Conservation (phyloP, 2,329 filamentous ascomycete genomes). For the Reticulascus tulasneorum region DNA sequence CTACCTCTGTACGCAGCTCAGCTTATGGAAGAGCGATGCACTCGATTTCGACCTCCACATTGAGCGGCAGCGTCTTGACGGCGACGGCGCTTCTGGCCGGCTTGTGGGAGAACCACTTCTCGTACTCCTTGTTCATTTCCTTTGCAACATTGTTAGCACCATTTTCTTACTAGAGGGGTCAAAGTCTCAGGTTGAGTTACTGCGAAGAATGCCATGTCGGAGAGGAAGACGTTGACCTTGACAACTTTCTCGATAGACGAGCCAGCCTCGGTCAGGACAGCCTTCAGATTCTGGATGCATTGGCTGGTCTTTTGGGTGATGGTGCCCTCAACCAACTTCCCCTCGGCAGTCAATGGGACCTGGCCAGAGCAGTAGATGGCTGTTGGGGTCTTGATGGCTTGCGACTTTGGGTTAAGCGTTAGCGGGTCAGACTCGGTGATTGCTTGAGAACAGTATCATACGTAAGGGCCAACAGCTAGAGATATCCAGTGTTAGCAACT, state of each 20-base stretch:
- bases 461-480: slow-evolving; percentile 60
- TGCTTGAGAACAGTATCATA: slow-evolving; percentile 30
- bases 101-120: slow-evolving; percentile 78
- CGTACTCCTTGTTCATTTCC: slow-evolving; percentile 82
- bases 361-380: slow-evolving; percentile 67
- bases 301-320: slow-evolving; percentile 61
- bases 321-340: slow-evolving; percentile 52
- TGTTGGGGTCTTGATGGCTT: slow-evolving; percentile 62
- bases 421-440: slow-evolving; percentile 6
- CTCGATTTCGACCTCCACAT: slow-evolving; percentile 86
- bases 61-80: slow-evolving; percentile 83
- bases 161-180: not conserved
- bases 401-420: slow-evolving; percentile 42
- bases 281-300: slow-evolving; percentile 73
- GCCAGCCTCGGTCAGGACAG: slow-evolving; percentile 77
- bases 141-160: slow-evolving; percentile 17
- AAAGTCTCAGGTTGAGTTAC: slow-evolving; percentile 28
- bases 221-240: slow-evolving; percentile 89
- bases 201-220: slow-evolving; percentile 85
- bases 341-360: slow-evolving; percentile 63
- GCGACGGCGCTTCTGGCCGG: slow-evolving; percentile 87
- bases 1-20: not conserved
- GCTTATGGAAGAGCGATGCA: slow-evolving; percentile 67
- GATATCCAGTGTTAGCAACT: slow-evolving; percentile 10
- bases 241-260: slow-evolving; percentile 76